A percentile compares a stretch with the other conserved stretches of the same genome.
Conservation (phyloP, 305 asterid genomes). For the Ilex paraguariensis region DNA sequence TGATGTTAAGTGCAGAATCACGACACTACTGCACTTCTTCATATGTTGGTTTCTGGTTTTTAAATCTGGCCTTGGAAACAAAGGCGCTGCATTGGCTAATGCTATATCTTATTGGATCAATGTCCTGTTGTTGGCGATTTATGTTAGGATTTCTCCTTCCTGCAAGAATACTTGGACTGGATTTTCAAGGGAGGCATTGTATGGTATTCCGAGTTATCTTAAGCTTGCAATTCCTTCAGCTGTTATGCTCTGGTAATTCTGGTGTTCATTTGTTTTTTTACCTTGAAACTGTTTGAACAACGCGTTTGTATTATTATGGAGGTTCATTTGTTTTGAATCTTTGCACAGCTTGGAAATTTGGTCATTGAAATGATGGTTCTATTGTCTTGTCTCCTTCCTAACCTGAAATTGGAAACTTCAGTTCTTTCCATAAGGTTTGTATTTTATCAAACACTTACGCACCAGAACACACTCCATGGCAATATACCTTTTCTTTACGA, state of each 20-base stretch:
- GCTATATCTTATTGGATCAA: slow-evolving; percentile 48
- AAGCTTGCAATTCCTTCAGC: slow-evolving; percentile 48
- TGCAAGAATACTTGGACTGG: slow-evolving; percentile 40
- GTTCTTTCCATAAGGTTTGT: slow-evolving; percentile 65
- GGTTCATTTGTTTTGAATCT: neutral
- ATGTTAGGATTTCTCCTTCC: slow-evolving; percentile 33
- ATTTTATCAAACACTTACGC: too few relatives aligned
- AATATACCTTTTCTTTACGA: too few relatives aligned
- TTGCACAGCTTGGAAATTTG: slow-evolving; percentile 49
- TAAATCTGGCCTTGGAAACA: slow-evolving; percentile 38
- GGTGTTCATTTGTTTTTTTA: too few relatives aligned
- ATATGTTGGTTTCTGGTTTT: slow-evolving; percentile 34
- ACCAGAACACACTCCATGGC: slow-evolving; percentile 43
- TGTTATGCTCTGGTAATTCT: slow-evolving; percentile 44
- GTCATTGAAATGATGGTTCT: slow-evolving; percentile 61
- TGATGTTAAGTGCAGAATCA: slow-evolving; percentile 47
- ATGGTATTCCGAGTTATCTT: slow-evolving; percentile 33
- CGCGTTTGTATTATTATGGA: neutral
- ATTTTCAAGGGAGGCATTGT: slow-evolving; percentile 30
- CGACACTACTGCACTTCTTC: slow-evolving; percentile 34
- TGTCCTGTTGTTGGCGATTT: slow-evolving; percentile 29
- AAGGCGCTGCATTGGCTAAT: slow-evolving; percentile 52
- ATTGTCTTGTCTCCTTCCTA: slow-evolving; percentile 55
- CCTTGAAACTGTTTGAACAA: neutral
- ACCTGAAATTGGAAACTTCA: slow-evolving; percentile 56